A percentile compares a stretch with the other conserved stretches of the same genome.
These are phyloP conservation scores for Pseudotsuga menziesii DNA, from an alignment of 75 land plant species.

Conservation along the genomic window DNA sequence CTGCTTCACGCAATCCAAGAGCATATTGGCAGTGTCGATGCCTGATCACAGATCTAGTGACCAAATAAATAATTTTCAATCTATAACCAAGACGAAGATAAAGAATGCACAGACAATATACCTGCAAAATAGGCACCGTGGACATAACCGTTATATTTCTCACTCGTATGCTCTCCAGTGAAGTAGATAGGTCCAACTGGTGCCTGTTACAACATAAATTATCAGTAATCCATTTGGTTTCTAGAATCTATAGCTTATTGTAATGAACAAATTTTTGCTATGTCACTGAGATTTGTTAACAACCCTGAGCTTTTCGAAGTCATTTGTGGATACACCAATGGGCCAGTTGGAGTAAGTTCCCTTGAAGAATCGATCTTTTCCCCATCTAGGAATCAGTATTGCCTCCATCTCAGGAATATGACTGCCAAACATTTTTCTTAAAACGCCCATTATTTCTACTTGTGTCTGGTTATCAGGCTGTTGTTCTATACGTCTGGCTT, in stretches of 20 bases:
- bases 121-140: constrained; percentile 56
- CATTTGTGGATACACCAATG: constrained; percentile 21
- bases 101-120: neutral
- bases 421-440: constrained; percentile 69
- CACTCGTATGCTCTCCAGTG: too few species aligned
- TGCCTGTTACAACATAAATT: neutral
- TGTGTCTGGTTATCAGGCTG: constrained; percentile 56
- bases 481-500: constrained; percentile 65
- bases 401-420: constrained; percentile 52
- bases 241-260: neutral
- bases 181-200: too few species aligned
- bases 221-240: neutral
- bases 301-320: constrained; percentile 5
- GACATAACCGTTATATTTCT: constrained; percentile 57
- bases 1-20: too few species aligned
- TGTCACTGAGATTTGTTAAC: too few species aligned
- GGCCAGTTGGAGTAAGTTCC: constrained; percentile 50
- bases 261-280: too few species aligned
- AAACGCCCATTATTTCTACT: constrained; percentile 62
- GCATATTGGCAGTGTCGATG: too few species aligned
- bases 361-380: constrained; percentile 9
- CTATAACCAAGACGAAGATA: too few species aligned
- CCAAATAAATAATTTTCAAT: too few species aligned
- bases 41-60: too few species aligned
- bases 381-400: constrained; percentile 71